Conservation (phyloP, 768 basidiomycete species). For the Suillus luteus region DNA sequence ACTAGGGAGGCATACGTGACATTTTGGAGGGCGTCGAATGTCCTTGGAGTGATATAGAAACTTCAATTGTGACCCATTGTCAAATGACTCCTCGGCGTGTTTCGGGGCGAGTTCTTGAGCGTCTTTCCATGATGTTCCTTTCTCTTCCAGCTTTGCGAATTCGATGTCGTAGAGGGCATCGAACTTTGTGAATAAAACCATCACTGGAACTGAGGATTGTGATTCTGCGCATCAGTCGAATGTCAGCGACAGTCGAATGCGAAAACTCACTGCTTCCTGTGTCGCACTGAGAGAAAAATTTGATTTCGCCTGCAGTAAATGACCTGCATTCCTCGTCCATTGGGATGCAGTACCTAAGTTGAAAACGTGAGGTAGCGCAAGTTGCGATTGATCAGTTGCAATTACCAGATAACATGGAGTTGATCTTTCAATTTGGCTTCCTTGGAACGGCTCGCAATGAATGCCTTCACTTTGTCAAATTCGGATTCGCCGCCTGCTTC, state of each 20-base stretch:
- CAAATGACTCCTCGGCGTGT: constrained; percentile 16
- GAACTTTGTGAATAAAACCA: constrained; percentile 42
- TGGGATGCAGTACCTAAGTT: constrained; percentile 42
- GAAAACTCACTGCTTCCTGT: constrained; percentile 14
- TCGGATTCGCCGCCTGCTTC: background rate
- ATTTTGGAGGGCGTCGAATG: background rate
- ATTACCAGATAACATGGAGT: constrained; percentile 43
- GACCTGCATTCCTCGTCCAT: constrained; percentile 28
- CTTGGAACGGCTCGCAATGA: background rate
- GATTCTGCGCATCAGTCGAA: background rate
- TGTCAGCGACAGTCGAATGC: background rate
- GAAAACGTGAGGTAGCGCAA: constrained; percentile 1
- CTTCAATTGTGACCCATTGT: background rate
- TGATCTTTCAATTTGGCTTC: background rate
- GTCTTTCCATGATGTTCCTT: constrained; percentile 14
- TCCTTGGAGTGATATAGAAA: background rate
- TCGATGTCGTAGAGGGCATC: constrained; percentile 32
- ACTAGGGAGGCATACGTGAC: constrained; percentile 3
- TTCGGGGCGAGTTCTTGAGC: constrained; percentile 19
- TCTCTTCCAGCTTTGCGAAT: constrained; percentile 17
- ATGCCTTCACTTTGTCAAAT: background rate
- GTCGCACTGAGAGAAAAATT: constrained; percentile 17
- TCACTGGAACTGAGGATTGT: constrained; percentile 36
- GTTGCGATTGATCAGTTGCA: background rate
- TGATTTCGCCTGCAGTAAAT: constrained; percentile 30